These are phyloP conservation scores for Termitomyces sp. DNA, from an alignment of 768 basidiomycete species.

Conservation along the genomic window DNA sequence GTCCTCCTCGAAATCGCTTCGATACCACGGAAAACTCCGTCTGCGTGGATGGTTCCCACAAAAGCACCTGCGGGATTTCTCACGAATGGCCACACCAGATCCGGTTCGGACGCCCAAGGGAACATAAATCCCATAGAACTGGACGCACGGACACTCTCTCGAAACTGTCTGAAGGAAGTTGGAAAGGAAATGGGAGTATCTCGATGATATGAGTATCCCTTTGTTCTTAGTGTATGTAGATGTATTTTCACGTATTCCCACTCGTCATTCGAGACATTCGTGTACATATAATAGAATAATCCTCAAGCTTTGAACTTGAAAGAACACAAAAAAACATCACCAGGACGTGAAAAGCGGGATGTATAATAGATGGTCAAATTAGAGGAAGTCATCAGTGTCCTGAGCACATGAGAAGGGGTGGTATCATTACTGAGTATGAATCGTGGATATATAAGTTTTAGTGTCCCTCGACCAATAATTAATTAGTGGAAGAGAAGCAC, in stretches of 20 bases:
- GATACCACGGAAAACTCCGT: constrained; percentile 63
- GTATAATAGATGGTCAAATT: not conserved
- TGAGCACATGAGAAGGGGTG: not conserved
- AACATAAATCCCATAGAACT: constrained; percentile 39
- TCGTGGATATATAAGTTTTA: not conserved
- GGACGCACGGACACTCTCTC: constrained; percentile 65
- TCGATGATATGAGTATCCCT: not conserved
- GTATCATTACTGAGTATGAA: not conserved
- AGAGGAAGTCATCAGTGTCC: not conserved
- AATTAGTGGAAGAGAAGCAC: constrained; percentile 19
- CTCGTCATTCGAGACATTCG: not conserved
- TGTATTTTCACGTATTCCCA: not conserved
- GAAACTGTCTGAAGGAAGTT: constrained; percentile 62
- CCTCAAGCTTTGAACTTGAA: not conserved
- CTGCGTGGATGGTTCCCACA: constrained; percentile 51
- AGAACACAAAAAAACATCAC: too few species aligned
- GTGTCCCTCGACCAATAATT: not conserved
- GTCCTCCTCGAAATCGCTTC: constrained; percentile 78
- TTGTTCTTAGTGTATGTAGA: not conserved
- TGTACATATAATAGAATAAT: not conserved
- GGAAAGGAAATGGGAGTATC: constrained; percentile 71
- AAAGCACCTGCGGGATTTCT: constrained; percentile 6
- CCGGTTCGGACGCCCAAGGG: constrained; percentile 2
- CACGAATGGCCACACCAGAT: constrained; percentile 6
- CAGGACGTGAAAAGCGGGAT: too few species aligned